A percentile compares a stretch with the other conserved stretches of the same genome.
phyloP scores from a whole-genome alignment of 176 grass and related monocot species.

The Oryza punctata region DNA sequence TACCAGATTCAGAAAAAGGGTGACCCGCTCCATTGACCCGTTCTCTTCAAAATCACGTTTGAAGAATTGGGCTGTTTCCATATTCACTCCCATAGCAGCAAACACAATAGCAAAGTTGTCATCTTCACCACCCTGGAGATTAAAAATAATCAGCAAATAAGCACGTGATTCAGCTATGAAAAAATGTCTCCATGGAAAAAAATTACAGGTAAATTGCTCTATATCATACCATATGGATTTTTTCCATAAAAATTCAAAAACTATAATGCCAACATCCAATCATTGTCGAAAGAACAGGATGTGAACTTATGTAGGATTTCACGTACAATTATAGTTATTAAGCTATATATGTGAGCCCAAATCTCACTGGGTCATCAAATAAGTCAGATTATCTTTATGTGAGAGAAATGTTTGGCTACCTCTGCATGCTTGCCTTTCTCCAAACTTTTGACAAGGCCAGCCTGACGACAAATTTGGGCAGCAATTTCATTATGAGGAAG shows the following conservation, averaged over 20 bases:
- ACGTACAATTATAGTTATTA: not conserved
- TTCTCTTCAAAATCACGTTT: slow-evolving; percentile 99
- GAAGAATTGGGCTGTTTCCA: slow-evolving; percentile 99
- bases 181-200: not conserved
- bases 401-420: slow-evolving; percentile 36
- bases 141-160: slow-evolving; percentile 12
- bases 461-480: slow-evolving; percentile 99
- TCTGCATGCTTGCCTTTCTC: slow-evolving; percentile 82
- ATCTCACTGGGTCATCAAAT: slow-evolving; percentile 1
- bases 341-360: not conserved
- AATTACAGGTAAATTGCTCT: not conserved
- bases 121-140: slow-evolving; percentile 72
- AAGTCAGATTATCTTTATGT: not conserved
- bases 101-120: slow-evolving; percentile 99
- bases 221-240: not conserved
- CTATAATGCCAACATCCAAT: not conserved
- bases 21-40: slow-evolving; percentile 98
- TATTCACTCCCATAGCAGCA: slow-evolving; percentile 99
- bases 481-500: slow-evolving; percentile 99
- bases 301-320: not conserved
- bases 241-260: not conserved
- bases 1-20: slow-evolving; percentile 99
- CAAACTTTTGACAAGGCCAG: slow-evolving; percentile 92
- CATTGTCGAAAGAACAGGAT: not conserved
- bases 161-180: not conserved